Base-by-base conservation (phyloP, 139 green algal species). In the Coelastrella sp. region DNA sequence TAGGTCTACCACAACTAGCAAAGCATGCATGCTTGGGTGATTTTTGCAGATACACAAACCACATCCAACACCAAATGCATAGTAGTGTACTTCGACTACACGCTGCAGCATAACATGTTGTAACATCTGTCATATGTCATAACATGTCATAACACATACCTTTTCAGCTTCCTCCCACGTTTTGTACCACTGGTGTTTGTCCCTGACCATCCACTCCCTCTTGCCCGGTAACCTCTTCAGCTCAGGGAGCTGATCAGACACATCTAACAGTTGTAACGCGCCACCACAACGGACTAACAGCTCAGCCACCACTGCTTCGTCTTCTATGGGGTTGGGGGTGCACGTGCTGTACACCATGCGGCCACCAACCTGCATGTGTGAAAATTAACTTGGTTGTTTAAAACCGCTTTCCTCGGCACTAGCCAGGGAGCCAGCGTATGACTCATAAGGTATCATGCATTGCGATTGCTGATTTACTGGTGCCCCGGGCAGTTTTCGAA, bases 321-420 rank as follows among this genome's bases (percentile, higher is more conserved):
- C 95, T 94, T 99, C 98, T 6, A 99, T 93, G 3, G 98, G 98
- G 94, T 99, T 99, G 93, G 99, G 97, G 3, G 98, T 98, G 95
- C 98, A 99, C 22, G 98, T 99, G 86, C 96, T 99, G 96, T 99
- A 99, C 56, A 99, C 97, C 93, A 99, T 94, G 75, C 96, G 94
- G 0, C 98, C 98, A 56, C 98, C 98, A 23, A 98, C 93, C 94
- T 96, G 64, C 58, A 85, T 32, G 73, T 71, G 10, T 19, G 8
- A 13, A 71, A 71, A 47, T 47, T 47, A 47, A 47, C 32, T 47
- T 47, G 32, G 32, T 47, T 47, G 32, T 47, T 47, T 0, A 2
- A 47, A 47, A 47, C 32, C 32, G 32, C 32, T 47, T 47, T 47
- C 32, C 32, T 47, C 0, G 32, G 32, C 32, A 47, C 32, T 47